Conservation (phyloP, 805 yeast species). For the Hanseniaspora guilliermondii region DNA sequence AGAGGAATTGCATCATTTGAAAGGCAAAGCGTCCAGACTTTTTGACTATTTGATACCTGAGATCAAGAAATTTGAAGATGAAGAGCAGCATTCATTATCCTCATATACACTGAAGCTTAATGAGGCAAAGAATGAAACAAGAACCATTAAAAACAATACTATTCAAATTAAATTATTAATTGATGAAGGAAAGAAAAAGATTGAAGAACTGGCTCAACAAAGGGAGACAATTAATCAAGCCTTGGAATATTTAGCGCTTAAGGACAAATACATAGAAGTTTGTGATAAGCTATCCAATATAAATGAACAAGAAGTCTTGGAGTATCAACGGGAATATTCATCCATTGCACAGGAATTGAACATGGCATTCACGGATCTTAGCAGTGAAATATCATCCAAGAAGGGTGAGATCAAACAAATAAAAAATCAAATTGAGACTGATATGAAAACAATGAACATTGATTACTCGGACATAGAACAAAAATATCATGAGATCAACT, state of each 20-base stretch:
- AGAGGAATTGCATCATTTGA: neutral
- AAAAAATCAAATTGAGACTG: conserved; percentile 48
- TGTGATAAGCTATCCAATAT: conserved; percentile 34
- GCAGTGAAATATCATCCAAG: conserved; percentile 58
- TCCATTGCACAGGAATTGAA: conserved; percentile 40
- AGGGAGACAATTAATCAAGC: conserved; percentile 32
- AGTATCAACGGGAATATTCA: conserved; percentile 49
- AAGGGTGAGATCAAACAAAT: conserved; percentile 79
- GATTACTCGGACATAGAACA: conserved; percentile 62
- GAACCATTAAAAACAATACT: neutral
- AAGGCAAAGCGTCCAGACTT: conserved; percentile 1
- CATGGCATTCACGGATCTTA: conserved; percentile 39
- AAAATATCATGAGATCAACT: conserved; percentile 24
- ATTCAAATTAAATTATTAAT: neutral
- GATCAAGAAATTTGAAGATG: conserved; percentile 16
- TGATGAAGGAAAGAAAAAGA: neutral
- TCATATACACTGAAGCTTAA: conserved; percentile 20
- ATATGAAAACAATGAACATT: conserved; percentile 37
- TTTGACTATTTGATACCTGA: conserved; percentile 12
- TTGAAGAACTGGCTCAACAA: conserved; percentile 28
- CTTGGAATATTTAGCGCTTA: conserved; percentile 31
- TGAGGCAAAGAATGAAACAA: neutral
- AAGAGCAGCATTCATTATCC: conserved; percentile 17
- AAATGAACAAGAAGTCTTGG: conserved; percentile 47
- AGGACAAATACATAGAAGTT: conserved; percentile 44